These are phyloP conservation scores for Glebionis coronaria DNA, from an alignment of 129 eudicot genomes.

Conservation along the genomic window DNA sequence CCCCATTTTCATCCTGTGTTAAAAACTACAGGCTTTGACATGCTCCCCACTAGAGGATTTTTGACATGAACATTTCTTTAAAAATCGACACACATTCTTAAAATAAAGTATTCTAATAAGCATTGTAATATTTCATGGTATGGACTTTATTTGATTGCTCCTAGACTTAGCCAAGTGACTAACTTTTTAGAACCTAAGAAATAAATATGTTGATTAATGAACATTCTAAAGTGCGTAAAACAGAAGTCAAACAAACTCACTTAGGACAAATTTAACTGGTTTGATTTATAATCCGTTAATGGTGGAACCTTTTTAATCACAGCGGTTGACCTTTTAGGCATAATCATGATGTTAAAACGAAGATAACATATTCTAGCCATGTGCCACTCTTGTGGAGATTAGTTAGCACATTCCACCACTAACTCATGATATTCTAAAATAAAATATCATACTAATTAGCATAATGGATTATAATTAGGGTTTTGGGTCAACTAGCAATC, in stretches of 20 bases:
- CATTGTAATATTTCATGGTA: too few species aligned
- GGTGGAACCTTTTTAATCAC: constrained; percentile 18
- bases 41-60: not conserved
- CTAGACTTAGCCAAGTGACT: too few species aligned
- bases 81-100: too few species aligned
- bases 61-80: too few species aligned
- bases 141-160: too few species aligned
- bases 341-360: constrained; percentile 21
- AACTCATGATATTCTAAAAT: not conserved
- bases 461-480: too few species aligned
- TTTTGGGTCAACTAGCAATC: constrained; percentile 3
- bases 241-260: constrained; percentile 2
- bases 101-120: too few species aligned
- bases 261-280: not conserved
- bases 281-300: constrained; percentile 8
- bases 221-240: not conserved
- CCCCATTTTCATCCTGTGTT: not conserved
- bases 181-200: constrained; percentile 6
- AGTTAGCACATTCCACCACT: constrained; percentile 24
- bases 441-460: not conserved
- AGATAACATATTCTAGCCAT: constrained; percentile 27
- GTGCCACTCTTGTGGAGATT: constrained; percentile 23
- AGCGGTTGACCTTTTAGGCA: constrained; percentile 19
- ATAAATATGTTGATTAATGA: not conserved
- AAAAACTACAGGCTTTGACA: not conserved